Conservation (phyloP, 2,329 filamentous ascomycete species). For the Alternaria consortialis region DNA sequence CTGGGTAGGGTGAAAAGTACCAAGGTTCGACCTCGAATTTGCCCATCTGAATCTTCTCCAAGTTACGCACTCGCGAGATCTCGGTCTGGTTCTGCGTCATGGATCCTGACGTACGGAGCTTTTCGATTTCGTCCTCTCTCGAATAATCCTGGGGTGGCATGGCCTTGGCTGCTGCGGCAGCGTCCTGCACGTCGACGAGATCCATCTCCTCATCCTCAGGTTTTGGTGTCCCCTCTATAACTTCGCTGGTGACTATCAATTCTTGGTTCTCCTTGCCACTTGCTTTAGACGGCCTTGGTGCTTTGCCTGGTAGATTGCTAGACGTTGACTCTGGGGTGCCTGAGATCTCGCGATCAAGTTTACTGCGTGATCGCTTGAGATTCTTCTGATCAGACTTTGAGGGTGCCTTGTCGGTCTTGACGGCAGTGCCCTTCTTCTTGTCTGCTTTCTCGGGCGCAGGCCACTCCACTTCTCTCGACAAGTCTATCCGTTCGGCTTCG, state of each 20-base stretch:
- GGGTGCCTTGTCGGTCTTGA: slow-evolving; percentile 50
- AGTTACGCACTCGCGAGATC: slow-evolving; percentile 93
- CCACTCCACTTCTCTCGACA: slow-evolving; percentile 94
- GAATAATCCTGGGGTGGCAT: slow-evolving; percentile 67
- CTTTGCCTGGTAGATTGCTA: slow-evolving; percentile 58
- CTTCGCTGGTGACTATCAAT: slow-evolving; percentile 57
- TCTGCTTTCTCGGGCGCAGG: slow-evolving; percentile 90
- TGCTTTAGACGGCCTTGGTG: slow-evolving; percentile 62
- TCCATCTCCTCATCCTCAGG: slow-evolving; percentile 63
- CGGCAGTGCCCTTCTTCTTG: slow-evolving; percentile 75
- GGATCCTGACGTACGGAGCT: slow-evolving; percentile 89
- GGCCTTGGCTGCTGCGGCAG: slow-evolving; percentile 63
- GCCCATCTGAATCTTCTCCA: slow-evolving; percentile 94
- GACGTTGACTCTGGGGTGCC: slow-evolving; percentile 62
- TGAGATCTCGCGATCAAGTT: slow-evolving; percentile 64
- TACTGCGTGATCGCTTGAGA: slow-evolving; percentile 56
- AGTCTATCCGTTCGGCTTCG: slow-evolving; percentile 80
- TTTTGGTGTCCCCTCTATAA: slow-evolving; percentile 59
- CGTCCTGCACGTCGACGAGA: slow-evolving; percentile 62
- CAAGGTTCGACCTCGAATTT: slow-evolving; percentile 91
- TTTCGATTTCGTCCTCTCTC: slow-evolving; percentile 93
- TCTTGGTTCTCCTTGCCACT: slow-evolving; percentile 69
- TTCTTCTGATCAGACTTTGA: slow-evolving; percentile 58
- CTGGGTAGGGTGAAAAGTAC: slow-evolving; percentile 98
- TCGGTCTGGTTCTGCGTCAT: slow-evolving; percentile 99